A percentile compares a stretch with the other conserved stretches of the same genome.
Evolutionary conservation across 805 yeast genomes (phyloP).

Genomic region (Wickerhamomyces silvicola): DNA sequence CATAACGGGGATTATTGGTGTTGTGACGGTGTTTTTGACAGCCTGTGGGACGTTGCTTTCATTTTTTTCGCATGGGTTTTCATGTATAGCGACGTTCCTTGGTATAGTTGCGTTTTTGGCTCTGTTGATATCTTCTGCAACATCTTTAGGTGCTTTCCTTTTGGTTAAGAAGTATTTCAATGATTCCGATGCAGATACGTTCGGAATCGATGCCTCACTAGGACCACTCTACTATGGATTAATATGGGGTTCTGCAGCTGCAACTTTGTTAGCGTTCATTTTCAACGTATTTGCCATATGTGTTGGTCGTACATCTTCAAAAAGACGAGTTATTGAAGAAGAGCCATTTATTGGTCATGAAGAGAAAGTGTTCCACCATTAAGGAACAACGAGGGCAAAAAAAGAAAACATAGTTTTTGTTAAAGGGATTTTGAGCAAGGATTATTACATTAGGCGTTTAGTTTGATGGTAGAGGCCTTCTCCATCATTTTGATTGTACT

Average conservation of each 20-base stretch:
- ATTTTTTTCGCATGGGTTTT: constrained; percentile 39
- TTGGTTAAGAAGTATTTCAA: constrained; percentile 47
- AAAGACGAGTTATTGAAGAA: constrained; percentile 4
- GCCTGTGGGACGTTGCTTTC: constrained; percentile 39
- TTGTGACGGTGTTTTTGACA: constrained; percentile 36
- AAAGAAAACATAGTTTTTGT: neutral
- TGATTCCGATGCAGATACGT: constrained; percentile 33
- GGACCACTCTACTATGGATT: constrained; percentile 48
- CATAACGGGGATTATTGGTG: constrained; percentile 43
- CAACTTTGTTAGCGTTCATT: constrained; percentile 34
- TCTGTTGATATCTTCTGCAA: constrained; percentile 40
- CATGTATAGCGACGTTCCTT: constrained; percentile 38
- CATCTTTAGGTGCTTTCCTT: constrained; percentile 57
- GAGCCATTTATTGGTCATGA: constrained; percentile 15
- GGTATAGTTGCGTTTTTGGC: constrained; percentile 34
- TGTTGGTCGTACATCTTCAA: constrained; percentile 28
- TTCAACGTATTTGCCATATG: constrained; percentile 30
- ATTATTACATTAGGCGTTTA: no score
- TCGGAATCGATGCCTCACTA: constrained; percentile 51
- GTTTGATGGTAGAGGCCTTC: no score
- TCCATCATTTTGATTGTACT: neutral
- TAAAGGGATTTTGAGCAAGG: no score
- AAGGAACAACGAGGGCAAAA: neutral
- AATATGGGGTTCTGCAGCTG: constrained; percentile 58
- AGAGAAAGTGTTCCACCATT: constrained; percentile 8